Evolutionary conservation across 352 stramenopile species (phyloP).

Genomic region (Phytophthora hibernalis): DNA sequence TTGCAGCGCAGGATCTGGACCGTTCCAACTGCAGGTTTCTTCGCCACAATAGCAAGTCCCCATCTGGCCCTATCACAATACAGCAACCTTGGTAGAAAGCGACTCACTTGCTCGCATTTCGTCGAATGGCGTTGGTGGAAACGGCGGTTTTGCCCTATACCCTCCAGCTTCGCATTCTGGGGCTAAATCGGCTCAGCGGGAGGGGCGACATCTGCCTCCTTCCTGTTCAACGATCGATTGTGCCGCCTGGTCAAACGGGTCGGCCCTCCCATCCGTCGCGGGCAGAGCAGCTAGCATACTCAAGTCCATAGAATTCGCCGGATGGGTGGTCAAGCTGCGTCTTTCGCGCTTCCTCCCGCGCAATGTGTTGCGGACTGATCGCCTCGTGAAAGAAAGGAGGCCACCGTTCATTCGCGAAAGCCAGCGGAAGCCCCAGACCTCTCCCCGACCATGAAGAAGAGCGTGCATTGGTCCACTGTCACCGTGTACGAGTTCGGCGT

Average conservation of each 20-base stretch:
- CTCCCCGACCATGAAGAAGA: slow-evolving; percentile 41
- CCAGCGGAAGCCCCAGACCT: slow-evolving; percentile 4
- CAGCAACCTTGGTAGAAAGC: neutral
- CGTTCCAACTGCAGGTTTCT: slow-evolving; percentile 26
- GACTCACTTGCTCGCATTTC: neutral
- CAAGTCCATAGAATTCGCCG: slow-evolving; percentile 20
- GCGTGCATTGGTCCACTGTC: slow-evolving; percentile 65
- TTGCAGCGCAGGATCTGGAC: slow-evolving; percentile 29
- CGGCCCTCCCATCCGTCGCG: neutral
- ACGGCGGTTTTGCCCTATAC: neutral
- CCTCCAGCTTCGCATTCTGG: too few species aligned
- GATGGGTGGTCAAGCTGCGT: slow-evolving; percentile 26
- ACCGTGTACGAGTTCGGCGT: slow-evolving; percentile 76
- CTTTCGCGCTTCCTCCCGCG: slow-evolving; percentile 7
- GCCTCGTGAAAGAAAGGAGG: slow-evolving; percentile 24
- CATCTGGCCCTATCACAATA: slow-evolving; percentile 23
- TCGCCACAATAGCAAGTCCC: neutral
- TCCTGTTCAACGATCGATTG: neutral
- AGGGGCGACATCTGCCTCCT: neutral
- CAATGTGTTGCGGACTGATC: slow-evolving; percentile 2
- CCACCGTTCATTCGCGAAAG: slow-evolving; percentile 24
- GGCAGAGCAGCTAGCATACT: too few species aligned
- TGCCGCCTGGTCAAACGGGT: neutral
- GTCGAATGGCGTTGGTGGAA: neutral
- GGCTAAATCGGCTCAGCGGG: neutral